Conservation (phyloP, 176 grass and related monocot species). For the Zea mays region DNA sequence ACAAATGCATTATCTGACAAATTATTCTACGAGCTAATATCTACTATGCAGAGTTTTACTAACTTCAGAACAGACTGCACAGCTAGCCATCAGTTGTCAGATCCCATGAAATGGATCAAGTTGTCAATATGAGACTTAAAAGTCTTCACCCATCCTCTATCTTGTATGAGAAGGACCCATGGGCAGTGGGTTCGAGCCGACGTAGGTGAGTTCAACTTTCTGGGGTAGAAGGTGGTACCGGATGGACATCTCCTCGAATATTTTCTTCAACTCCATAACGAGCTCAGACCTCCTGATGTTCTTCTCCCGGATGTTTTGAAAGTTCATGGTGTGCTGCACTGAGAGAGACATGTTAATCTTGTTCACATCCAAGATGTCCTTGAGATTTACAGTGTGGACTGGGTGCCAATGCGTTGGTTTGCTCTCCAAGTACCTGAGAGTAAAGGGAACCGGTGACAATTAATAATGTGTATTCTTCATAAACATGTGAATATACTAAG, state of each 20-base stretch:
- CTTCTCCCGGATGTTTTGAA: conserved; percentile 88
- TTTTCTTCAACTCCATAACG: conserved; percentile 80
- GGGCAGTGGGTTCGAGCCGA: conserved; percentile 48
- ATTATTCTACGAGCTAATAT: neutral
- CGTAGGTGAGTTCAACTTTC: conserved; percentile 69
- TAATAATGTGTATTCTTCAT: neutral
- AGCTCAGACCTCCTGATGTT: conserved; percentile 75
- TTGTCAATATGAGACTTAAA: neutral
- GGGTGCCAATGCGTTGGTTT: conserved; percentile 87
- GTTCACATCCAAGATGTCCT: conserved; percentile 82
- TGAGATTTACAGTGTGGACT: conserved; percentile 66
- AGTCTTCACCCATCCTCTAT: conserved; percentile 13
- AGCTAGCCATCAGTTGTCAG: conserved; percentile 4
- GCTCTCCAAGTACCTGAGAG: conserved; percentile 80
- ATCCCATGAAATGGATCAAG: neutral
- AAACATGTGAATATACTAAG: neutral
- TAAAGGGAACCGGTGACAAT: neutral
- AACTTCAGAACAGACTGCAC: conserved; percentile 1
- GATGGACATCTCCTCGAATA: conserved; percentile 79
- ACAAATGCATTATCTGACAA: neutral
- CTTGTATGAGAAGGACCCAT: conserved; percentile 32
- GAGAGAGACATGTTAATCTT: conserved; percentile 79
- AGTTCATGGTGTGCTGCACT: conserved; percentile 92
- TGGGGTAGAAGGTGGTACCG: conserved; percentile 69
- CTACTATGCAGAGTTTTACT: conserved; percentile 10